Evolutionary conservation across 306 rosid species (phyloP).

Genomic region (Cercis canadensis): DNA sequence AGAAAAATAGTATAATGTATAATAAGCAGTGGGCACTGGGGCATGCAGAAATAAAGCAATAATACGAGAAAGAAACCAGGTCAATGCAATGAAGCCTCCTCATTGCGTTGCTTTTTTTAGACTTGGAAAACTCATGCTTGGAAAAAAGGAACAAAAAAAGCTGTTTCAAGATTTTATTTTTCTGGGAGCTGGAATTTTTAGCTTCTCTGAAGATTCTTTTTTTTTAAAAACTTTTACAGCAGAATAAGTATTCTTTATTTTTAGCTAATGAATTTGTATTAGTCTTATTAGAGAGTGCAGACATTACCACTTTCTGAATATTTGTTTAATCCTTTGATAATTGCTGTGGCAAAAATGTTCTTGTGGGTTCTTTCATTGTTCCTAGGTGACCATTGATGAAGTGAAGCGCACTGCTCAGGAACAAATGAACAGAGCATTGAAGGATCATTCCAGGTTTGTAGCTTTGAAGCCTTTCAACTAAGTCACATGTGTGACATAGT

Average conservation of each 20-base stretch:
- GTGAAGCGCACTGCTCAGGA: slow-evolving; percentile 97
- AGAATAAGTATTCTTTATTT: too few relatives aligned
- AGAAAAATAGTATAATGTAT: not conserved
- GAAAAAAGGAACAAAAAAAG: too few relatives aligned
- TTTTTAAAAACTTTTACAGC: too few relatives aligned
- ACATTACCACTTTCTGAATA: slow-evolving; percentile 30
- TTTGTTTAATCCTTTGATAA: slow-evolving; percentile 15
- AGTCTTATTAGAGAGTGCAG: slow-evolving; percentile 18
- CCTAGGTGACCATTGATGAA: slow-evolving; percentile 84
- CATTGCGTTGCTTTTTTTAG: not conserved
- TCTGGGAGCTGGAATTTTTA: too few relatives aligned
- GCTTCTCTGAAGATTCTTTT: too few relatives aligned
- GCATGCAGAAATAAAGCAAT: not conserved
- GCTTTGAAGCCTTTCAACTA: slow-evolving; percentile 15
- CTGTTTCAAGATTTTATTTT: too few relatives aligned
- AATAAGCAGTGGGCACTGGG: not conserved
- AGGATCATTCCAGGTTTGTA: slow-evolving; percentile 80
- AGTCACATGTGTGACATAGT: not conserved
- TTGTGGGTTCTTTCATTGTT: slow-evolving; percentile 45
- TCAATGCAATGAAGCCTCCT: not conserved
- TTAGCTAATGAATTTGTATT: not conserved
- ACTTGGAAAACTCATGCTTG: not conserved
- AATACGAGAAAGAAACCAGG: not conserved
- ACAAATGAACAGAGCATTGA: slow-evolving; percentile 90
- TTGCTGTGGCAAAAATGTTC: slow-evolving; percentile 9